A percentile compares a stretch with the other conserved stretches of the same genome.
Conservation (phyloP, 2,329 filamentous ascomycete genomes). For the Raffaelea ambrosiae region DNA sequence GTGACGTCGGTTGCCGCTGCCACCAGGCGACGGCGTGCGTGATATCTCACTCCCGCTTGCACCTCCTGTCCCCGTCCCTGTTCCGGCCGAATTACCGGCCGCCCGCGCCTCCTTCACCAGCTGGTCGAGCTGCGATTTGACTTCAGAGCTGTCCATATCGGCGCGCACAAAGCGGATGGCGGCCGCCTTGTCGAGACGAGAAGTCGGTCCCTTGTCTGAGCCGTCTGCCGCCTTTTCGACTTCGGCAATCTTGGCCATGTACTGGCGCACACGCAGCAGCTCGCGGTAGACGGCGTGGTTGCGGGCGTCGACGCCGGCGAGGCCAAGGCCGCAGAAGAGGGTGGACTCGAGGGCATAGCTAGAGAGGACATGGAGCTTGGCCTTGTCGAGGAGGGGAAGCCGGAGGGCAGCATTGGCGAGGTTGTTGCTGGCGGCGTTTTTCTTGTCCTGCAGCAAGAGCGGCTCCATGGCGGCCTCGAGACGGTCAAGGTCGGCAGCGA, state of each 20-base stretch:
- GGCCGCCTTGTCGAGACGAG: slow-evolving; percentile 61
- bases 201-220: slow-evolving; percentile 21
- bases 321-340: slow-evolving; percentile 71
- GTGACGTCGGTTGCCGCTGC: too few relatives aligned
- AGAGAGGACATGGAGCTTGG: slow-evolving; percentile 82
- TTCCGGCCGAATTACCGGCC: too few relatives aligned
- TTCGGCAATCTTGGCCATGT: slow-evolving; percentile 84
- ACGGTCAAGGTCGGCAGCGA: slow-evolving; percentile 71
- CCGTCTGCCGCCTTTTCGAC: slow-evolving; percentile 49
- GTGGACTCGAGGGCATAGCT: slow-evolving; percentile 88
- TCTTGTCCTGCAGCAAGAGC: slow-evolving; percentile 41
- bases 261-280: slow-evolving; percentile 77
- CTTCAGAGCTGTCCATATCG: slow-evolving; percentile 51
- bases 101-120: slow-evolving; percentile 39
- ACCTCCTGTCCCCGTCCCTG: too few relatives aligned
- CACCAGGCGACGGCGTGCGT: too few relatives aligned
- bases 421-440: not conserved
- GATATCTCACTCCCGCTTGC: too few relatives aligned
- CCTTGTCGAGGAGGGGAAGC: slow-evolving; percentile 86
- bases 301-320: slow-evolving; percentile 74
- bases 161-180: slow-evolving; percentile 75
- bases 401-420: slow-evolving; percentile 58
- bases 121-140: slow-evolving; percentile 46
- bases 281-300: slow-evolving; percentile 79
- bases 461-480: slow-evolving; percentile 67